Percentiles rank a stretch among this genome's conserved stretches.
These are phyloP conservation scores for Acrocalymma vagum DNA, from an alignment of 2,329 filamentous ascomycete species.

Conservation along the genomic window DNA sequence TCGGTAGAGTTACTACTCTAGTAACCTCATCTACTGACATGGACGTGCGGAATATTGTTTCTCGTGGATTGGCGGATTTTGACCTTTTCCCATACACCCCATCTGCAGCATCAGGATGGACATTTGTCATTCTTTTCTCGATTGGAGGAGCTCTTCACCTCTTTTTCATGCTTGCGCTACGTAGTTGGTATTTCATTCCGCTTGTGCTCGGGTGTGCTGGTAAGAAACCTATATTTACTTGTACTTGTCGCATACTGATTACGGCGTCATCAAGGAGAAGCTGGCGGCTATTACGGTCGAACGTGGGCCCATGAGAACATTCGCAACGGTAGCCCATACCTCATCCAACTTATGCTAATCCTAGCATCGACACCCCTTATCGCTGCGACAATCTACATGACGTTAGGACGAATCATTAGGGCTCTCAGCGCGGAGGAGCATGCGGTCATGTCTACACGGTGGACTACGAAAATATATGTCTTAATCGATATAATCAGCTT, in stretches of 20 bases:
- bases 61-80: constrained; percentile 10
- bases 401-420: constrained; percentile 53
- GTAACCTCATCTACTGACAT: too few relatives aligned
- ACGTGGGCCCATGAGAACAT: constrained; percentile 11
- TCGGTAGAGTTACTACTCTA: too few relatives aligned
- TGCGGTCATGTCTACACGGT: constrained; percentile 46
- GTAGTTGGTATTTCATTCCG: constrained; percentile 58
- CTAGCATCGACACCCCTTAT: constrained; percentile 57
- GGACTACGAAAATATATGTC: constrained; percentile 27
- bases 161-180: constrained; percentile 3
- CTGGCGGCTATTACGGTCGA: constrained; percentile 15
- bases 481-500: constrained; percentile 21
- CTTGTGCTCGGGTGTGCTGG: constrained; percentile 59
- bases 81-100: constrained; percentile 13
- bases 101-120: constrained; percentile 5
- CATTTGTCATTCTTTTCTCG: constrained; percentile 8
- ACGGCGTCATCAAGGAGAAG: constrained; percentile 14
- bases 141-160: constrained; percentile 9
- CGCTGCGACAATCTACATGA: constrained; percentile 59
- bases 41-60: too few relatives aligned
- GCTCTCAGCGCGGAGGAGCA: constrained; percentile 46
- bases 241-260: not conserved
- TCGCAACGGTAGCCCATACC: constrained; percentile 35
- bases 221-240: constrained; percentile 30
- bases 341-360: constrained; percentile 53